Conservation (phyloP, 257 asterid species). For the Nicotiana tomentosiformis region DNA sequence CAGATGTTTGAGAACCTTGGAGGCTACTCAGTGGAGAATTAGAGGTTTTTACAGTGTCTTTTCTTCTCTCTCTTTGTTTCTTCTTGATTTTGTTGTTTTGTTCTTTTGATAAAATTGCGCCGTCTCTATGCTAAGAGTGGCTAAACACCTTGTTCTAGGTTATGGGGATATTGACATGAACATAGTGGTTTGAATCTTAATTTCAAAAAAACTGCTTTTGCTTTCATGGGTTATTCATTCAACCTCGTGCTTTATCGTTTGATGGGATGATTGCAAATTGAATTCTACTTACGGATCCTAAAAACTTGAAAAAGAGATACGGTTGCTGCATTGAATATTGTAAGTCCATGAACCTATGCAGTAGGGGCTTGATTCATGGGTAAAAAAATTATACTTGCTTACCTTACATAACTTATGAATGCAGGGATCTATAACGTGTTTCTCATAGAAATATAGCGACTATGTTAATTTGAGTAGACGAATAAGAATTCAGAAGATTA, state of each 20-base stretch:
- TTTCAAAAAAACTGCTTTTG: background rate
- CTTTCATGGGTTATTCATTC: background rate
- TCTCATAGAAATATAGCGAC: too few relatives aligned
- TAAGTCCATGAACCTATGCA: background rate
- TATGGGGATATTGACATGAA: background rate
- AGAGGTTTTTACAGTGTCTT: background rate
- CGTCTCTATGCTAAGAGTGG: background rate
- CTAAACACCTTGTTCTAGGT: background rate
- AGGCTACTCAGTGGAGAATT: background rate
- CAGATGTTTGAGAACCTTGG: background rate
- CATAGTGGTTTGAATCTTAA: background rate
- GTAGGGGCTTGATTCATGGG: background rate
- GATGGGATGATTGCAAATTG: background rate
- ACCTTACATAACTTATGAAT: too few relatives aligned
- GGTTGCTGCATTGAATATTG: background rate
- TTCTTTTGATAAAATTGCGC: background rate
- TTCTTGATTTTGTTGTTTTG: background rate
- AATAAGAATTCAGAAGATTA: too few relatives aligned
- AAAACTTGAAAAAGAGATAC: background rate
- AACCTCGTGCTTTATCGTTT: background rate
- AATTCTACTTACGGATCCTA: background rate
- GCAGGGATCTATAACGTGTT: too few relatives aligned
- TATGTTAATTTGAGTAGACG: too few relatives aligned
- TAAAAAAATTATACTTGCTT: too few relatives aligned
- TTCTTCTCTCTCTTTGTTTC: background rate